A percentile compares a stretch with the other conserved stretches of the same genome.
Evolutionary conservation across 2,329 filamentous ascomycete genomes (phyloP).

Genomic region (Fusarium caatingaense): DNA sequence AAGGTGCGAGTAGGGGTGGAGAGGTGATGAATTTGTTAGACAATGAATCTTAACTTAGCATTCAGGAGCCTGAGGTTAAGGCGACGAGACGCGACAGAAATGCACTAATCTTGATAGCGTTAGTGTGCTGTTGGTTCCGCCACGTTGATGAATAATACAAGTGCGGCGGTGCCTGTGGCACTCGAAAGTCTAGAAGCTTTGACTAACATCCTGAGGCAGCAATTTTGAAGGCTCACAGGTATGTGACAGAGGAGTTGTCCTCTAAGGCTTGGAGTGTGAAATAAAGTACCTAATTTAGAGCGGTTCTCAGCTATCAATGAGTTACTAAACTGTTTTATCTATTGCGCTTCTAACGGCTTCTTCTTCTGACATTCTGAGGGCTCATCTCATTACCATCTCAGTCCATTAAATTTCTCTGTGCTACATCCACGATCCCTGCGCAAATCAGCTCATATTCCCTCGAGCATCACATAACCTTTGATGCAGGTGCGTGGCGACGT

Average conservation of each 20-base stretch:
- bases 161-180: neutral
- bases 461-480: neutral
- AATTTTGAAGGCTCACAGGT: neutral
- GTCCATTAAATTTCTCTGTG: neutral
- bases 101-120: neutral
- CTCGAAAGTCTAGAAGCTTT: neutral
- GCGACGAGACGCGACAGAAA: slow-evolving; percentile 41
- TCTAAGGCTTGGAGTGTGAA: too few species aligned
- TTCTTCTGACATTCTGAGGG: too few species aligned
- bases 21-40: slow-evolving; percentile 46
- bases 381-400: neutral
- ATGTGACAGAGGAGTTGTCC: too few species aligned
- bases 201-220: slow-evolving; percentile 6
- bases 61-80: slow-evolving; percentile 42
- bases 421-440: neutral
- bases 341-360: too few species aligned
- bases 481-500: slow-evolving; percentile 11
- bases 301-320: too few species aligned
- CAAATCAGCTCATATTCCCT: slow-evolving; percentile 32
- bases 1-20: slow-evolving; percentile 31
- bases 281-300: too few species aligned
- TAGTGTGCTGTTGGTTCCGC: neutral
- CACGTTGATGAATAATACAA: slow-evolving; percentile 31
- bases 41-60: slow-evolving; percentile 39
- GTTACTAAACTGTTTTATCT: too few species aligned